Base-by-base conservation (phyloP, 257 asterid genomes). In the Galeopsis tetrahit region DNA sequence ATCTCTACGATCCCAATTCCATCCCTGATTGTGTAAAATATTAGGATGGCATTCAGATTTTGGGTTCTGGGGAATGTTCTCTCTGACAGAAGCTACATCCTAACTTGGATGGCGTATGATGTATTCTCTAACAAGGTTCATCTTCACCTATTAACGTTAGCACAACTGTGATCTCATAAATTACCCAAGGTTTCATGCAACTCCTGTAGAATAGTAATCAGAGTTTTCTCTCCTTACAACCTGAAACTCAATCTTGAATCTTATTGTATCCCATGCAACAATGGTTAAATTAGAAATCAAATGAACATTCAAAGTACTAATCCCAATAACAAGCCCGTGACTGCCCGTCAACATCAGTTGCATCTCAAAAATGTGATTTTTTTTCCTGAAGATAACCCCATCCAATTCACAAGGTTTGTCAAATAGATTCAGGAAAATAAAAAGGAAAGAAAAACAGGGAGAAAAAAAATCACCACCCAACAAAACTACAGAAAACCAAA, bases 61-160 rank as follows among this genome's bases (percentile, higher is more conserved):
- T 34, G 51, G 63, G 75, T 75, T 51, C 75, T 49, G 44, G 32
- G 11, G 66, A 15, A 69, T 36, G 66, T 51, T 52, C 42, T 32
- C 42, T 3, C 48, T 21, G 58, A 28, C 7, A 43, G 36, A 57
- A 17, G 31, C 1, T 35, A 46, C 33, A 36, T 60, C 40, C 56
- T 46, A 28, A 64, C 64, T 65, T 44, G 49, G 17, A 70, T 53
- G 32, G 33, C 44, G 58, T 15, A 39, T 44, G 53, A 5, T 36
- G 21, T 34, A 44, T 66, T 10, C 7, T 9, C 71, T 36, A 11
- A 42, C 56, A 44, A 4, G 68, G 48, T 56, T 70, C 38, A 49
- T 39, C 53, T 9, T 21, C 51, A 56, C 35, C 48, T 59, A 11
- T 35, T 68, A 44, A 39, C 63, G 34, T 53, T 1, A 32, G 40